Conservation (phyloP, 2,329 filamentous ascomycete genomes). For the Alternaria sp. region DNA sequence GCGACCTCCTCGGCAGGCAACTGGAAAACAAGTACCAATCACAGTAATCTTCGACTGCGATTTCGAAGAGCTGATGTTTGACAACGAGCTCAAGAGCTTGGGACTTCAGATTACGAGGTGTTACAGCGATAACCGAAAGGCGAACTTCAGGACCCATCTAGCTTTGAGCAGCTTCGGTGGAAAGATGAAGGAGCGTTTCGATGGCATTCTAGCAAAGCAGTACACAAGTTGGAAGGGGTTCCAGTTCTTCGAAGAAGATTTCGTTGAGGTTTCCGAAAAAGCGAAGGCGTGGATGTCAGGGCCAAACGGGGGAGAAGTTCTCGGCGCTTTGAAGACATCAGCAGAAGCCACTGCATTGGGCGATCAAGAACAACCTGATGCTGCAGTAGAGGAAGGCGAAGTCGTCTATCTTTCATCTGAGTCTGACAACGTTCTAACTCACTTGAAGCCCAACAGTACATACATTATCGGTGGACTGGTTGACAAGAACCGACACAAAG, state of each 20-base stretch:
- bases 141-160: conserved; percentile 72
- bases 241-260: conserved; percentile 75
- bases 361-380: conserved; percentile 23
- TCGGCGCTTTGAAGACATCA: conserved; percentile 60
- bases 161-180: conserved; percentile 80
- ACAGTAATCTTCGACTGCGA: conserved; percentile 88
- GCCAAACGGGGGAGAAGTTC: conserved; percentile 63
- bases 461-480: conserved; percentile 96
- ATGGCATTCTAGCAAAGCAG: conserved; percentile 72
- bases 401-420: conserved; percentile 92
- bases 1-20: conserved; percentile 28
- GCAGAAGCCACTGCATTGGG: conserved; percentile 50
- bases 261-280: conserved; percentile 69
- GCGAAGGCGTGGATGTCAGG: conserved; percentile 72
- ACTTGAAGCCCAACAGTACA: conserved; percentile 83
- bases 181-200: conserved; percentile 76
- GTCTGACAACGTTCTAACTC: conserved; percentile 81
- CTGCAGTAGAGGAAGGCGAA: conserved; percentile 54
- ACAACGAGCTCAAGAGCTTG: conserved; percentile 84
- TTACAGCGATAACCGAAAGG: conserved; percentile 84
- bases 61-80: conserved; percentile 88
- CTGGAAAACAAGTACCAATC: conserved; percentile 70
- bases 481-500: conserved; percentile 96
- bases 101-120: conserved; percentile 82
- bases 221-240: conserved; percentile 83